These are phyloP conservation scores for Kwoniella dejecticola DNA, from an alignment of 768 basidiomycete genomes.

Conservation along the genomic window DNA sequence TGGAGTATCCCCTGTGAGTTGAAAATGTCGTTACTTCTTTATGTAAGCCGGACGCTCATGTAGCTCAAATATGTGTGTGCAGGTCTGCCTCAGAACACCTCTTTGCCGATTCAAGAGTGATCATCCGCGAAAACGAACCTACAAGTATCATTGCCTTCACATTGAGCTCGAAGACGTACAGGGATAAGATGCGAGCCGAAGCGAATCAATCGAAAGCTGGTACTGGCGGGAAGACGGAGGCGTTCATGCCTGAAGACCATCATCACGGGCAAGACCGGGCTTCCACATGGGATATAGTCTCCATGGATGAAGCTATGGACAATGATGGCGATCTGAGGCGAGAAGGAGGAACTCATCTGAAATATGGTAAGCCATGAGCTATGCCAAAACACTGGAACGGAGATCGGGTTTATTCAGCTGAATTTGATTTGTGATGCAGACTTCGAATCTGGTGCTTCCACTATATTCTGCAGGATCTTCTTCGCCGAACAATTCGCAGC, in stretches of 20 bases:
- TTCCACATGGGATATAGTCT: conserved; percentile 91
- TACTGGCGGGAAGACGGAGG: conserved; percentile 69
- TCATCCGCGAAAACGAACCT: conserved; percentile 93
- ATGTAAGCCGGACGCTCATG: too few relatives aligned
- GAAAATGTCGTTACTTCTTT: too few relatives aligned
- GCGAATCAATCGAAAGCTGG: conserved; percentile 22
- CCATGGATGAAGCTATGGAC: conserved; percentile 64
- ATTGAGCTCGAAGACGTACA: conserved; percentile 60
- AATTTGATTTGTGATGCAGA: conserved; percentile 60
- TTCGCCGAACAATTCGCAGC: conserved; percentile 98
- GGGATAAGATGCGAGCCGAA: conserved; percentile 49
- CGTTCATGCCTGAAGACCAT: conserved; percentile 89
- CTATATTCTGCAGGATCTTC: conserved; percentile 89
- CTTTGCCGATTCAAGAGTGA: conserved; percentile 90
- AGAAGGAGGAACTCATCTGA: conserved; percentile 52
- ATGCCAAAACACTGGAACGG: too few relatives aligned
- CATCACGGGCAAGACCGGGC: conserved; percentile 70
- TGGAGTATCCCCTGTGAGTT: conserved; percentile 64
- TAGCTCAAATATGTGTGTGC: neutral
- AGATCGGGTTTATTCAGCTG: neutral
- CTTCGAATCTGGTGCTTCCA: conserved; percentile 84
- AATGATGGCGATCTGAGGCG: conserved; percentile 39
- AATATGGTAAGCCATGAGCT: conserved; percentile 49
- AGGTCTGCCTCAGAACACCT: conserved; percentile 69
- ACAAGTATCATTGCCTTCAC: conserved; percentile 97